Base-by-base conservation (phyloP, 208 protist species). In the Tritrichomonas foetus region DNA sequence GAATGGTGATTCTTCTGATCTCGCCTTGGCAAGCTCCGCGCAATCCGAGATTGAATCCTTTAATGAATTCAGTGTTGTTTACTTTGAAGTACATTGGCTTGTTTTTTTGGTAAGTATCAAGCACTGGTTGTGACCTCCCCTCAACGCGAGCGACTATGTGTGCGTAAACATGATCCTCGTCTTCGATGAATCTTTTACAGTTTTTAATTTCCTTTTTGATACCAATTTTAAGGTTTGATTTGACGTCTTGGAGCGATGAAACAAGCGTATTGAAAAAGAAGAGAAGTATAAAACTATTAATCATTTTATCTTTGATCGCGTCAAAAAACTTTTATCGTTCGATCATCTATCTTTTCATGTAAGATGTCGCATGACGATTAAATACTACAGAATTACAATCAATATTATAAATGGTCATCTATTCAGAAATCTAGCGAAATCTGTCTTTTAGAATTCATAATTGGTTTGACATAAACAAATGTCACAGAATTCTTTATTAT, bases 91-190 rank as follows among this genome's bases (percentile, higher is more conserved):
- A 89, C 78, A 89, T 89, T 39, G 78, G 78, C 39, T 89, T 89
- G 41, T 89, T 47, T 22, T 47, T 57, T 25, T 69, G 11, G 30
- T 89, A 89, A 44, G 78, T 89, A 50, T 89, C 47, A 33, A 57
- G 57, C 1, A 89, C 30, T 22, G 78, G 78, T 0, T 89, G n/a
- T 33, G 14, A 14, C 16, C 30, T 89, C 33, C 78, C 78, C 57
- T 89, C 78, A 20, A 89, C 78, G 9, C 78, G 41, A 55, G 78
- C 78, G 39, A 89, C 78, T 39, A 89, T 89, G 57, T 89, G 78
- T 57, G 78, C 78, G 39, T 89, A 89, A 41, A 89, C 39, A 25
- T 14, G 39, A 49, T 89, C 41, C 8, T 57, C 44, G 44, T 89
- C 78, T 89, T 89, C 78, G 1, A 89, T 27, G 13, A 14, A 89